These are phyloP conservation scores for Tuctoria greenei DNA, from an alignment of 176 grass and related monocot genomes.

Conservation along the genomic window DNA sequence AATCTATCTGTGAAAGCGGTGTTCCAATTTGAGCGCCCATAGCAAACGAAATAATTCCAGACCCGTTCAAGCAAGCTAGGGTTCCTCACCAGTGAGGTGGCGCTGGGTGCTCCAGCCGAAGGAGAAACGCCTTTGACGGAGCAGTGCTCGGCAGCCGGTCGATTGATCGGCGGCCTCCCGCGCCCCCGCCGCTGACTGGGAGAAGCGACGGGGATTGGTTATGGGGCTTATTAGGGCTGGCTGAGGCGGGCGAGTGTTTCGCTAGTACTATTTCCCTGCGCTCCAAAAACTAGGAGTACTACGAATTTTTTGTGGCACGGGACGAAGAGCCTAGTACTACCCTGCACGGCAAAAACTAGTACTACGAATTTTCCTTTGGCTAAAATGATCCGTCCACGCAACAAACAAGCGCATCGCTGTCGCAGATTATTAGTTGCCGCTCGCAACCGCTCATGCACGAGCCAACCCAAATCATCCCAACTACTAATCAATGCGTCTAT, in stretches of 20 bases:
- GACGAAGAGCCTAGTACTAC: not conserved
- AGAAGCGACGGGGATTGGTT: not conserved
- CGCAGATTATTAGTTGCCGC: slow-evolving; percentile 32
- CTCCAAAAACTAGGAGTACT: not conserved
- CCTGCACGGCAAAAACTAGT: not conserved
- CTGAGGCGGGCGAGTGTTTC: not conserved
- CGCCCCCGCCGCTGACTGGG: not conserved
- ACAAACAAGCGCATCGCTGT: slow-evolving; percentile 51
- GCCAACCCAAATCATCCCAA: slow-evolving; percentile 29
- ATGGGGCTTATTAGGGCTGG: slow-evolving; percentile 9
- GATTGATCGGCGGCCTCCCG: not conserved
- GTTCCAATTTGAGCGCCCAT: not conserved
- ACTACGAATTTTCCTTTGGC: not conserved
- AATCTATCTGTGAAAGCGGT: not conserved
- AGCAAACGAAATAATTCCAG: not conserved
- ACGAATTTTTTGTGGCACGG: slow-evolving; percentile 17
- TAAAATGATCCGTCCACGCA: slow-evolving; percentile 32
- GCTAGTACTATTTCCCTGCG: not conserved
- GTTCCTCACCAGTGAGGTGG: slow-evolving; percentile 12
- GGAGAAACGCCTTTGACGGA: not conserved
- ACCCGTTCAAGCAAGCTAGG: slow-evolving; percentile 2
- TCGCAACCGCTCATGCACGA: slow-evolving; percentile 38
- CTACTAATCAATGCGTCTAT: slow-evolving; percentile 7
- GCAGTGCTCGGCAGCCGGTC: not conserved
- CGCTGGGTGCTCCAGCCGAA: not conserved